Evolutionary conservation across 179 eudicot genomes (phyloP).

Genomic region (Kewa caespitosa): DNA sequence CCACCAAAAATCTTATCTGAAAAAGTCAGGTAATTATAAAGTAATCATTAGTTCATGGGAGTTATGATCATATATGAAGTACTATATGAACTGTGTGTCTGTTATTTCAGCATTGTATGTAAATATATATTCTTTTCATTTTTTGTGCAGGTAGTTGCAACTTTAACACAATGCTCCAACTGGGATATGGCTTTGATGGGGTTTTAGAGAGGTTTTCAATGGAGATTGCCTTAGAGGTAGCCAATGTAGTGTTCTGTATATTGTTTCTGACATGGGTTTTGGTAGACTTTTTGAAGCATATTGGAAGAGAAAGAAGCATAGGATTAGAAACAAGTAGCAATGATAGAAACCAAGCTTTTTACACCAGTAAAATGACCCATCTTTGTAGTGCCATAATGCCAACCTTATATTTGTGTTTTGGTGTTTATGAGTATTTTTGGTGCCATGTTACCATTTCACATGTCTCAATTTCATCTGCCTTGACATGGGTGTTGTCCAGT

Average conservation of each 20-base stretch:
- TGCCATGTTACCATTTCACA: slow-evolving; percentile 23
- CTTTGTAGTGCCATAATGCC: slow-evolving; percentile 41
- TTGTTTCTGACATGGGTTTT: slow-evolving; percentile 60
- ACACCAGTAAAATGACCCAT: slow-evolving; percentile 36
- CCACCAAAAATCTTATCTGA: slow-evolving; percentile 10
- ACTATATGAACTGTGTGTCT: slow-evolving; percentile 8
- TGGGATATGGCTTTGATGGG: slow-evolving; percentile 22
- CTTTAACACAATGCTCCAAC: slow-evolving; percentile 21
- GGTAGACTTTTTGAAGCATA: slow-evolving; percentile 36
- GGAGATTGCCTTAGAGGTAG: slow-evolving; percentile 40
- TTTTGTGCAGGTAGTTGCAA: slow-evolving; percentile 26
- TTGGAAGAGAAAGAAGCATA: background rate
- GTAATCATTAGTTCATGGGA: background rate
- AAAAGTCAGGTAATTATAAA: slow-evolving; percentile 24
- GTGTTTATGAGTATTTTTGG: slow-evolving; percentile 44
- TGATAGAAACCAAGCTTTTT: slow-evolving; percentile 18
- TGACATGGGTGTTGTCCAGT: slow-evolving; percentile 63
- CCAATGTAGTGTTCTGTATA: slow-evolving; percentile 55
- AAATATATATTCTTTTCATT: background rate
- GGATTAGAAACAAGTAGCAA: slow-evolving; percentile 7
- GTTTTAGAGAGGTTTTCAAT: slow-evolving; percentile 34
- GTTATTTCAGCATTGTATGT: background rate
- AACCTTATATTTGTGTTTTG: slow-evolving; percentile 36
- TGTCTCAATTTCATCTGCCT: slow-evolving; percentile 35
- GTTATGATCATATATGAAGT: background rate